Evolutionary conservation across 2,329 filamentous ascomycete species (phyloP), one percentile per base, ranked within the genome.

Genomic region (Colletotrichum sp.): DNA sequence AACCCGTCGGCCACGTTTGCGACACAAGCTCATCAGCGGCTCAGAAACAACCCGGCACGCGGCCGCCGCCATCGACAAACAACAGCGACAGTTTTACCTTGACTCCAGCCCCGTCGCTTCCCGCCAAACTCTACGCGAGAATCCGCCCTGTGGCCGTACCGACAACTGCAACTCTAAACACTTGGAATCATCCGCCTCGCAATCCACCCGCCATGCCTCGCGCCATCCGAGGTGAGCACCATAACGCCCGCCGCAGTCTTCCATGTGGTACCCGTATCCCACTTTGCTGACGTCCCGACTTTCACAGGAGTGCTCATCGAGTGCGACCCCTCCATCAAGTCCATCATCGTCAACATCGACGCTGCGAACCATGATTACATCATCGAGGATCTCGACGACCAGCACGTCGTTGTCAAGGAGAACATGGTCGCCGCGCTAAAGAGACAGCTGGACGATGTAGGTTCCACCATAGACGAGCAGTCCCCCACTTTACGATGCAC

Each of bases 311-410:
- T 95, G 32, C 90, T 96, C 78, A 92, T 96, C 84, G 92, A 95
- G 84, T 95, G 94, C 85, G 95, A 96, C 83, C 93, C 95, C n/a
- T 95, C 94, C 60, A 96, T 96, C 89, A 96, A 96, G 85, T 94
- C 95, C 78, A 95, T 96, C 87, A 93, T 96, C 81, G 88, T 95
- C 79, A 94, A 93, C 81, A 94, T 96, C 79, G 93, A 96, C 84
- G 90, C 88, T 80, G 88, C 91, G 73, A 89, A 90, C 79, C 92
- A 96, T 84, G 92, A 93, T 78, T 95, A 92, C 83, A 94, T 96
- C 81, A 94, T 96, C 77, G 94, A 96, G 80, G 94, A 96, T 77
- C 90, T 96, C 2, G 94, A 96, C 84, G 94, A 96, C 75, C 91
- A 94, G 82, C 93, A 93, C 74, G 88, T 95, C 2, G 88, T 96